Evolutionary conservation across 2,329 filamentous ascomycete genomes (phyloP).

Genomic region (Nemania sp.): DNA sequence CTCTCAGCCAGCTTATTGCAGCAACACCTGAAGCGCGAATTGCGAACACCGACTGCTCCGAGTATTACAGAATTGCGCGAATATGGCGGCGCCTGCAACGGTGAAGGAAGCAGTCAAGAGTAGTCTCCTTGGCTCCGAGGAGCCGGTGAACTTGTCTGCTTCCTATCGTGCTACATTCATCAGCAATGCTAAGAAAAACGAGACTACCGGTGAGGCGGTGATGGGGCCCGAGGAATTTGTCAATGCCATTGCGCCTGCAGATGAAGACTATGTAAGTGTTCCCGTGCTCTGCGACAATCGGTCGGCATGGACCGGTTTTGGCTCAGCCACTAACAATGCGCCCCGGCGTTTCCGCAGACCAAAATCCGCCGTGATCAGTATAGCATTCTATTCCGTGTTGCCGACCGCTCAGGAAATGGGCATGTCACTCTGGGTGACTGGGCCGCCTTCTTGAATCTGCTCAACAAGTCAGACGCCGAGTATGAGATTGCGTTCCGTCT

Average conservation of each 20-base stretch:
- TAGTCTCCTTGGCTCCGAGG: constrained; percentile 68
- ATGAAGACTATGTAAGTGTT: constrained; percentile 85
- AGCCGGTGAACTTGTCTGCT: constrained; percentile 66
- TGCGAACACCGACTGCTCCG: neutral
- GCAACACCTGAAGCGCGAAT: constrained; percentile 6
- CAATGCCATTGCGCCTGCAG: constrained; percentile 80
- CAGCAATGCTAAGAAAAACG: constrained; percentile 74
- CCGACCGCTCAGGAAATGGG: constrained; percentile 76
- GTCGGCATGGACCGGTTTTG: neutral
- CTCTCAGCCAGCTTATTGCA: constrained; percentile 2
- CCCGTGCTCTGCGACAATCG: constrained; percentile 4
- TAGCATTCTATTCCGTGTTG: constrained; percentile 87
- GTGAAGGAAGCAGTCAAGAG: constrained; percentile 78
- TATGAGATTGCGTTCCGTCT: constrained; percentile 98
- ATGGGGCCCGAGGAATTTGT: constrained; percentile 89
- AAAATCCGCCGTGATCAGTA: constrained; percentile 97
- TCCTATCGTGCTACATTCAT: constrained; percentile 78
- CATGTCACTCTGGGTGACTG: constrained; percentile 82
- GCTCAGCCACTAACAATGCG: constrained; percentile 4
- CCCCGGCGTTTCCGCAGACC: constrained; percentile 61
- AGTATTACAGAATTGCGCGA: constrained; percentile 22
- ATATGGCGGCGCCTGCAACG: constrained; percentile 49
- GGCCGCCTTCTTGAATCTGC: constrained; percentile 90
- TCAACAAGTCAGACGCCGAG: constrained; percentile 92
- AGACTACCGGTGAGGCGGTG: constrained; percentile 73